Conservation (phyloP, 352 stramenopile species). For the Phytopythium delawarense region DNA sequence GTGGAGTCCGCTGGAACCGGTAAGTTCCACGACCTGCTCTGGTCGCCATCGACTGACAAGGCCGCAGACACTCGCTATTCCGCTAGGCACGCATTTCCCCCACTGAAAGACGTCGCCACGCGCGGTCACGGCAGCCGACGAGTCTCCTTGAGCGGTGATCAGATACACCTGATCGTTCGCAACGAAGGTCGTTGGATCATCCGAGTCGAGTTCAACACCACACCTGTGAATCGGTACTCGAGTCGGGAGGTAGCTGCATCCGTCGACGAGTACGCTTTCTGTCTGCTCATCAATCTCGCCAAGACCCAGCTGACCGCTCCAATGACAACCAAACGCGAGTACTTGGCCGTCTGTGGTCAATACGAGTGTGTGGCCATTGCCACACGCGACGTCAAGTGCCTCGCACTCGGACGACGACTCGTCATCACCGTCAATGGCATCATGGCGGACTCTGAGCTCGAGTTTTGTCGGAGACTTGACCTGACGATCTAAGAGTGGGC, state of each 20-base stretch:
- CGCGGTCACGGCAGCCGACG: slow-evolving; percentile 19
- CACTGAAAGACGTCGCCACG: slow-evolving; percentile 30
- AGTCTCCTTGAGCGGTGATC: slow-evolving; percentile 24
- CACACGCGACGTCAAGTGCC: slow-evolving; percentile 48
- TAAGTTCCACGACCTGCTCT: slow-evolving; percentile 15
- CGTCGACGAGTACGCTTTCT: slow-evolving; percentile 8
- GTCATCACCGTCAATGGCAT: neutral
- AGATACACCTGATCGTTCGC: slow-evolving; percentile 17
- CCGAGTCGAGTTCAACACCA: neutral
- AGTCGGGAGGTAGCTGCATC: slow-evolving; percentile 5
- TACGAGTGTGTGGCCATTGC: slow-evolving; percentile 62
- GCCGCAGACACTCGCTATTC: slow-evolving; percentile 27
- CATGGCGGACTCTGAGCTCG: neutral
- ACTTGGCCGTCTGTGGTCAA: slow-evolving; percentile 43
- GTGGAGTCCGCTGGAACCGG: neutral
- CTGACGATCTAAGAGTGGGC: neutral
- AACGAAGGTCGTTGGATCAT: neutral
- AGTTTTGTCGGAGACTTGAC: neutral
- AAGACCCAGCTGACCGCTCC: slow-evolving; percentile 68
- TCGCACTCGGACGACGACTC: neutral
- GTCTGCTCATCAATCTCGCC: slow-evolving; percentile 12
- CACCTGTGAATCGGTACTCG: neutral
- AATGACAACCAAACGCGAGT: slow-evolving; percentile 60
- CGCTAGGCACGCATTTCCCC: slow-evolving; percentile 27
- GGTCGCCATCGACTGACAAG: slow-evolving; percentile 22